Evolutionary conservation across 1,284 basidiomycete genomes (phyloP), one percentile per base, ranked within the genome.

Genomic region (Marasmius fiardii): DNA sequence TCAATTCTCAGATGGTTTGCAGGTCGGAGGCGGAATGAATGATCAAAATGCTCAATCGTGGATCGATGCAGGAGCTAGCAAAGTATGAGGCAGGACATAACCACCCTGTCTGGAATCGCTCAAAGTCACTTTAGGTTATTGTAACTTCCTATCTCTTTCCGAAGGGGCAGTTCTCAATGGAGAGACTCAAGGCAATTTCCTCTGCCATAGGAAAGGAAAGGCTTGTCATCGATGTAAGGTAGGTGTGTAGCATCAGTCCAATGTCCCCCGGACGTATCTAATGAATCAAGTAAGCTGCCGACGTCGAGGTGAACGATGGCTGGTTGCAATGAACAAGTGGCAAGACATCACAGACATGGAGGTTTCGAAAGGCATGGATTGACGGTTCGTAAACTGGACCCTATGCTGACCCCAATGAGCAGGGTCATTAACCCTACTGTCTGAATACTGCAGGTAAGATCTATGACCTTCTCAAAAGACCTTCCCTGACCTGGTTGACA

Each of bases 311-410:
- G 74, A 84, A 35, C 85, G 78, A 61, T 99, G 97, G 97, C 79
- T 95, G 35, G 92, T 99, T 6, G 95, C 97, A 0, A 98, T 97
- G 95, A 98, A 99, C 73, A 93, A 95, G 66, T 99, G 97, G 97
- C 95, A 98, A 70, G 90, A 92, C 56, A 82, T 98, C 53, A 98
- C 97, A 0, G 92, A 98, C 65, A 93, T 94, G 87, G 88, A 92
- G 65, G 92, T 99, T 18, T 90, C 81, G 58, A 75, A 87, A 81
- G 91, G 92, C 89, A 3, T 2, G 45, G 10, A 8, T 33, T 28
- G 12, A 3, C 16, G n/a, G 35, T 18, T 21, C 16, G 20, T n/a
- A 18, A 48, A 3, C 18, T 35, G 34, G 23, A 14, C 20, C 10
- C 31, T 39, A 35, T 16, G 43, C 24, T 21, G 34, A 33, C 18